Base-by-base conservation (phyloP, 2,329 filamentous ascomycete genomes). In the Myriosclerotinia scirpicola region DNA sequence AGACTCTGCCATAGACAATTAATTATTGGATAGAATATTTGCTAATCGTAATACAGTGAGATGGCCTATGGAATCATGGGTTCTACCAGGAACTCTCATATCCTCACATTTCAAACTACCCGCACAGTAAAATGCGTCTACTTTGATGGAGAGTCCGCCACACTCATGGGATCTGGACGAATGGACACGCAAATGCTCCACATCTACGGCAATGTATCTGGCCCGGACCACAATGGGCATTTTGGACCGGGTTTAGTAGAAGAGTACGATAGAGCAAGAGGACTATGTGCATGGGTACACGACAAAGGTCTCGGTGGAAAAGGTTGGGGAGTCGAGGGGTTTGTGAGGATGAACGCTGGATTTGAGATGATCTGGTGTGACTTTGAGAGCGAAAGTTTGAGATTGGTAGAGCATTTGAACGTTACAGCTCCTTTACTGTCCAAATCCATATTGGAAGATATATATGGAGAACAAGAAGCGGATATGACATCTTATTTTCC, bases 31-130 rank as follows among this genome's bases (percentile, higher is more conserved):
- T 34, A 22, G 64, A 60, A 15, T 1, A 54, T 20, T 17, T 34
- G 46, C 68, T 70, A 44, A 71, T 38, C 44, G 20, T 30, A 22
- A n/a, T 54, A 12, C 54, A 78, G 77, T 52, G 81, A 81, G 66
- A 84, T 84, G 82, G 78, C 81, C n/a, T 84, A 84, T 69, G 80
- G 80, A 6, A 84, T 84, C 68, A 83, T 83, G 78, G 82, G 82
- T 26, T 75, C 74, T 0, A 75, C 76, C 34, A 75, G 78, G 44
- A 73, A 80, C 61, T 81, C 80, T 11, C 79, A 80, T 67, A 76
- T 84, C 75, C 75, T 83, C 48, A 83, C 80, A 1, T 84, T 82
- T 71, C 79, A 83, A 69, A 81, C 81, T 1, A 80, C 77, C 22
- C 78, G 78, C 6, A 73, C 76, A 12, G 73, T 80, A 11, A 78